Conservation (phyloP, 345 rosid species). For the Acer saccharum region DNA sequence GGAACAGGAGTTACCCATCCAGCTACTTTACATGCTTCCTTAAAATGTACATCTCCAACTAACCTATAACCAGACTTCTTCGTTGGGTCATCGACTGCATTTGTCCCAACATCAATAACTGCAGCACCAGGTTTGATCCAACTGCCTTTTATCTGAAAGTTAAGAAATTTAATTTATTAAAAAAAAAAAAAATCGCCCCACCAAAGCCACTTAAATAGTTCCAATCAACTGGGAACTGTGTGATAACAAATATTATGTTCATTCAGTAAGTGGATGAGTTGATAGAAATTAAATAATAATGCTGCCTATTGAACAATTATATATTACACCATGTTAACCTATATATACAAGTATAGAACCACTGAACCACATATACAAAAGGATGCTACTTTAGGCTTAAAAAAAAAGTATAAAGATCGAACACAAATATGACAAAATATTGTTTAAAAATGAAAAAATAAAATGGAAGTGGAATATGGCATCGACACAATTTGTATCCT, state of each 20-base stretch:
- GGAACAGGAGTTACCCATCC: conserved; percentile 92
- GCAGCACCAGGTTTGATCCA: conserved; percentile 99
- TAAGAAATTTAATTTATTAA: conserved; percentile 2
- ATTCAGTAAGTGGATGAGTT: background rate
- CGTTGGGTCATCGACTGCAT: conserved; percentile 72
- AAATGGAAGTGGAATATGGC: background rate
- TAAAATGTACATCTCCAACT: conserved; percentile 91
- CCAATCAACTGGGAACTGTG: background rate
- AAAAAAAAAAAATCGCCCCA: background rate
- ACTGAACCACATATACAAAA: background rate
- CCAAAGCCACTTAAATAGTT: background rate
- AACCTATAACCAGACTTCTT: conserved; percentile 80
- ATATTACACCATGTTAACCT: background rate
- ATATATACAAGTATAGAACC: background rate
- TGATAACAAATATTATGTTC: background rate
- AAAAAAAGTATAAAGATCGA: background rate
- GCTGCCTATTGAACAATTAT: background rate
- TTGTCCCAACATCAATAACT: conserved; percentile 88
- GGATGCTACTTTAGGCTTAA: background rate
- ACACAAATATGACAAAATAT: background rate
- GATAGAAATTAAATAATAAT: background rate
- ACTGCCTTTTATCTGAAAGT: conserved; percentile 71
- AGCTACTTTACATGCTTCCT: conserved; percentile 78
- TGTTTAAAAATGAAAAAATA: background rate
- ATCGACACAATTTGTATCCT: background rate